Base-by-base conservation (phyloP, 352 stramenopile species). In the Globisporangium paddicum region DNA sequence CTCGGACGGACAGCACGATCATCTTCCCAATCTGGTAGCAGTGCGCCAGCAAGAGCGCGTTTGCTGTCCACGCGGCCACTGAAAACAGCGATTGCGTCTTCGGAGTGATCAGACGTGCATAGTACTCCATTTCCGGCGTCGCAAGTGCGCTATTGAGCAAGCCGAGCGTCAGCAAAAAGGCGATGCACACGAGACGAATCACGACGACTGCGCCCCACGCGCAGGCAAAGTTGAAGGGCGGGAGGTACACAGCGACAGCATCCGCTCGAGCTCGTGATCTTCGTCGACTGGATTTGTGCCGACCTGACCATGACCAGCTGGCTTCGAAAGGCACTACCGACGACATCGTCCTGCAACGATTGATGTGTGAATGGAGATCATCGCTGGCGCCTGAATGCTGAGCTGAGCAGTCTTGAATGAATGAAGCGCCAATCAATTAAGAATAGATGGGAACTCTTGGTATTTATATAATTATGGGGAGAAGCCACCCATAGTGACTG, bases 101-200 rank as follows among this genome's bases (percentile, higher is more conserved):
- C 2, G 53, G 38, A 0, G 49, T n/a, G 18, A 59, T 25, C 23
- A 59, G 26, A 3, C 18, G 26, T 1, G 53, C 53, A 11, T 59
- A 59, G 53, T 59, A 59, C 30, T 59, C 53, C 53, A 59, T 50
- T 26, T 59, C 21, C 3, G 49, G 49, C 2, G n/a, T 23, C n/a
- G 34, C 13, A 13, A 55, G 49, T 1, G 49, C 49, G 6, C 4
- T 5, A 10, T 42, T 55, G 3, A 18, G 9, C 10, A 55, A 16
- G 21, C 32, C 14, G 3, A 55, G 38, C 19, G 13, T 23, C 19
- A 44, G 4, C 19, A 55, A 21, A 11, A 26, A 45, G 11, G n/a
- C 30, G 49, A 46, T 19, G 28, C 49, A 55, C 13, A 40, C 49
- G 49, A 55, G 49, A 0, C 49, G 49, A 0, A 35, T 2, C 2